phyloP scores from a whole-genome alignment of 352 stramenopile genomes.

The Phytophthora multivora region DNA sequence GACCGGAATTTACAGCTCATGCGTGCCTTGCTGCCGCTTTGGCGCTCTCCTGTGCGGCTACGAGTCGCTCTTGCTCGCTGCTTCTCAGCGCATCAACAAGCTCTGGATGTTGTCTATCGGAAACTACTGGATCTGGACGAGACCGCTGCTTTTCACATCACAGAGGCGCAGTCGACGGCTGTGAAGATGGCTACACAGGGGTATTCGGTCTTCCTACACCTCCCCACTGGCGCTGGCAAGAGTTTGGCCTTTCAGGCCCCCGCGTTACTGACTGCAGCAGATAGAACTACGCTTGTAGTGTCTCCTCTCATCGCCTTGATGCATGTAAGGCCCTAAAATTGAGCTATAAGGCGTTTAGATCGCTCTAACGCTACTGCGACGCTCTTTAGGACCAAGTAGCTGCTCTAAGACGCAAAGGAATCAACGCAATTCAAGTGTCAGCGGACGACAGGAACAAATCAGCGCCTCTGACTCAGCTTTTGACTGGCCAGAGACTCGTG shows the following conservation, averaged over 20 bases:
- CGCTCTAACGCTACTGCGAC: no score
- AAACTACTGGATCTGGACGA: constrained; percentile 43
- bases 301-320: constrained; percentile 81
- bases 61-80: neutral
- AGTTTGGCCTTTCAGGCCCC: constrained; percentile 81
- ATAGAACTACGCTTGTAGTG: constrained; percentile 64
- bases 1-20: neutral
- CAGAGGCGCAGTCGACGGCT: constrained; percentile 48
- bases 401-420: constrained; percentile 58
- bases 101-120: constrained; percentile 37
- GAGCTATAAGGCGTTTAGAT: no score
- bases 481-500: constrained; percentile 56
- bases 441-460: constrained; percentile 31
- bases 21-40: constrained; percentile 10
- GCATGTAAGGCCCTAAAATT: constrained; percentile 45
- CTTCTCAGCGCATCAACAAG: constrained; percentile 4
- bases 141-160: constrained; percentile 29
- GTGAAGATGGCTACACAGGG: constrained; percentile 47
- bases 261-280: constrained; percentile 46
- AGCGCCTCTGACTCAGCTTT: constrained; percentile 36
- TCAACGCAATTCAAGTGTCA: constrained; percentile 57
- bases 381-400: constrained; percentile 67
- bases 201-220: constrained; percentile 76
- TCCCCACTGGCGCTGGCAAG: constrained; percentile 81
- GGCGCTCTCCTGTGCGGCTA: neutral